Conservation (phyloP, 331 rosid species). For the Pyrus hybrid region DNA sequence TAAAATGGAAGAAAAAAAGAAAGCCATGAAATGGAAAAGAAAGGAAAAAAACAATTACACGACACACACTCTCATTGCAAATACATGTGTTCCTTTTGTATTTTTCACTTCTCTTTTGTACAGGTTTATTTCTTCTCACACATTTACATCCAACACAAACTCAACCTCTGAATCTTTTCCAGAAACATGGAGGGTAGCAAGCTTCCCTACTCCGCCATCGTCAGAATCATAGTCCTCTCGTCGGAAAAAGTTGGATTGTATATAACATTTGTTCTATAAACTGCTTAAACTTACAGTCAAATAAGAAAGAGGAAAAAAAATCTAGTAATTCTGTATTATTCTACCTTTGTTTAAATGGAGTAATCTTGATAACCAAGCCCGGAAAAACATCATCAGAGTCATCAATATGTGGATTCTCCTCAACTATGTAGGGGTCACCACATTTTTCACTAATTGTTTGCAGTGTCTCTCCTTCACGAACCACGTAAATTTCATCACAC, state of each 20-base stretch:
- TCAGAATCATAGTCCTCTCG: neutral
- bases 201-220: neutral
- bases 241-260: neutral
- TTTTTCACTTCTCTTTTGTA: no score
- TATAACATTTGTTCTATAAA: neutral
- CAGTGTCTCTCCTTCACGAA: slow-evolving; percentile 77
- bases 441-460: slow-evolving; percentile 72
- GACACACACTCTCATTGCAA: no score
- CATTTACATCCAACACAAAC: neutral
- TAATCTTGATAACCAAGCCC: slow-evolving; percentile 73
- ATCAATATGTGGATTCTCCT: slow-evolving; percentile 74
- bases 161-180: neutral
- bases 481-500: slow-evolving; percentile 83
- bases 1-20: no score
- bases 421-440: slow-evolving; percentile 66
- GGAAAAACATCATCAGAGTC: slow-evolving; percentile 84
- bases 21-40: no score
- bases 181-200: neutral
- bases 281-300: neutral
- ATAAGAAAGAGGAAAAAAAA: neutral
- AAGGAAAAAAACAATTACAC: no score
- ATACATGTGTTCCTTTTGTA: no score
- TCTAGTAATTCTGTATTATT: neutral
- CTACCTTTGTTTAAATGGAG: slow-evolving; percentile 32
- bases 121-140: neutral